A percentile compares a stretch with the other conserved stretches of the same genome.
phyloP scores from a whole-genome alignment of 1,284 basidiomycete genomes.

The Moniliella sp. region DNA sequence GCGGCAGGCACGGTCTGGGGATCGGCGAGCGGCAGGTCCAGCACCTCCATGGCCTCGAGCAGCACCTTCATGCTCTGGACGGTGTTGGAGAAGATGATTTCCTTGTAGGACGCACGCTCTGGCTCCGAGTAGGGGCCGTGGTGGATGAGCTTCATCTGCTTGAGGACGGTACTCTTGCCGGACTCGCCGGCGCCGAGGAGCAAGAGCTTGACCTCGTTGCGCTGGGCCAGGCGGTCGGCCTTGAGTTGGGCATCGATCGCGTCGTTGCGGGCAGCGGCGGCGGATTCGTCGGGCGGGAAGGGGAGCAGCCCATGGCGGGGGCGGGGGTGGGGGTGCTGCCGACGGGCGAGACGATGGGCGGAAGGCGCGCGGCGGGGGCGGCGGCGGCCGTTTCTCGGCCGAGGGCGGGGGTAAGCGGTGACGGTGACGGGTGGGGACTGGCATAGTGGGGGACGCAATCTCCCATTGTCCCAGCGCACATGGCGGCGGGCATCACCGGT shows the following conservation, averaged over 20 bases:
- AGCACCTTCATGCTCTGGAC: conserved; percentile 70
- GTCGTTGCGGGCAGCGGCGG: too few species aligned
- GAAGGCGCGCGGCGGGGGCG: too few species aligned
- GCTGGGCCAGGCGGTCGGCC: conserved; percentile 67
- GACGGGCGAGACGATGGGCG: too few species aligned
- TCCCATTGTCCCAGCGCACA: too few species aligned
- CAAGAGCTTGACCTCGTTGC: conserved; percentile 59
- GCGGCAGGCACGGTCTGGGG: conserved; percentile 51
- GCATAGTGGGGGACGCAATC: too few species aligned
- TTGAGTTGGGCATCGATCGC: conserved; percentile 90
- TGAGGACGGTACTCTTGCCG: conserved; percentile 33
- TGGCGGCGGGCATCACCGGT: too few species aligned
- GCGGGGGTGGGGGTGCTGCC: too few species aligned
- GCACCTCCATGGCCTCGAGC: conserved; percentile 64
- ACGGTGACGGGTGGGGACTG: too few species aligned
- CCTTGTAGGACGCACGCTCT: conserved; percentile 83
- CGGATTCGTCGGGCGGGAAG: too few species aligned
- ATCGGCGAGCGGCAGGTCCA: conserved; percentile 46
- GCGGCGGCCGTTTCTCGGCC: too few species aligned
- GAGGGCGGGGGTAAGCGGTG: too few species aligned
- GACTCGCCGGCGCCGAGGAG: conserved; percentile 32
- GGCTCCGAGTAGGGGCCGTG: conserved; percentile 57
- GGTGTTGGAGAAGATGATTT: conserved; percentile 89
- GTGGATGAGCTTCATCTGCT: conserved; percentile 31
- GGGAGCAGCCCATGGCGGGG: too few species aligned